Evolutionary conservation across 176 grass and related monocot species (phyloP).

Genomic region (Oryza australiensis): DNA sequence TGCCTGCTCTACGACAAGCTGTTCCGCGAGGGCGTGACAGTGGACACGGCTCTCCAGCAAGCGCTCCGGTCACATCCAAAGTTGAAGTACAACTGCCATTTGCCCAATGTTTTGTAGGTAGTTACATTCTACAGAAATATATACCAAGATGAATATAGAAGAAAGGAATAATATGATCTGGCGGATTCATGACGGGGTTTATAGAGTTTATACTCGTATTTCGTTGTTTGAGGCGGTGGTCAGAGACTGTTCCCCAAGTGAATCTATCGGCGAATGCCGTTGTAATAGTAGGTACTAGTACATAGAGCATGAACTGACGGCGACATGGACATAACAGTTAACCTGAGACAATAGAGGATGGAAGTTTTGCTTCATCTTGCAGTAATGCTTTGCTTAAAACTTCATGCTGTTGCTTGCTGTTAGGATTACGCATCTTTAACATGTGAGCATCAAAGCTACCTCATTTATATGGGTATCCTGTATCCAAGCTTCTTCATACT

Average conservation of each 20-base stretch:
- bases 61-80: slow-evolving; percentile 68
- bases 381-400: neutral
- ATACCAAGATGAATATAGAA: slow-evolving; percentile 43
- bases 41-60: slow-evolving; percentile 68
- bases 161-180: slow-evolving; percentile 35
- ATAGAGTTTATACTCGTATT: slow-evolving; percentile 52
- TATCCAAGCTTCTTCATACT: neutral
- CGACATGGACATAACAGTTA: neutral
- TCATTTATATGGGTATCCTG: neutral
- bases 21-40: slow-evolving; percentile 75
- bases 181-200: slow-evolving; percentile 43
- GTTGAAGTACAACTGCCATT: slow-evolving; percentile 84
- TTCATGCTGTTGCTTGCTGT: neutral
- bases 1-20: slow-evolving; percentile 79
- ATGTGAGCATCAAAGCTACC: neutral
- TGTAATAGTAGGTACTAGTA: slow-evolving; percentile 38
- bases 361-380: neutral
- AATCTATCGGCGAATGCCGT: slow-evolving; percentile 29
- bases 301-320: slow-evolving; percentile 20
- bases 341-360: slow-evolving; percentile 37
- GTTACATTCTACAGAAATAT: slow-evolving; percentile 39
- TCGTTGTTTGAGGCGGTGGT: slow-evolving; percentile 40
- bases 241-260: slow-evolving; percentile 33
- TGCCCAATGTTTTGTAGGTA: slow-evolving; percentile 61
- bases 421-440: neutral